These are phyloP conservation scores for Pinus albicaulis DNA, from an alignment of 75 land plant genomes.

Conservation along the genomic window DNA sequence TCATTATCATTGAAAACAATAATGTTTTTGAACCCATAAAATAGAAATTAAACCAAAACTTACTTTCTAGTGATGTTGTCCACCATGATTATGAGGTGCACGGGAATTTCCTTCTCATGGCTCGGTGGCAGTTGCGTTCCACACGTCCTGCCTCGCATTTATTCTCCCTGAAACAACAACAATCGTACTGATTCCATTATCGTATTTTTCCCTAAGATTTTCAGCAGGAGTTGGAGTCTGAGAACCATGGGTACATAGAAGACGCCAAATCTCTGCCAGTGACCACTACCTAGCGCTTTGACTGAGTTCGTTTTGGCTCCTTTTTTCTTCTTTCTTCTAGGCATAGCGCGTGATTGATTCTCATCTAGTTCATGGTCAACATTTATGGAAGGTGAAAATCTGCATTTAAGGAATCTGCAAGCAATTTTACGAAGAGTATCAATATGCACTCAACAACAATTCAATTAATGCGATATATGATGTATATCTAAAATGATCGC, in stretches of 20 bases:
- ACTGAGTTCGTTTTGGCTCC: not conserved
- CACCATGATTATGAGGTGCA: constrained; percentile 86
- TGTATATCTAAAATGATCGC: too few relatives aligned
- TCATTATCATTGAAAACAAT: too few relatives aligned
- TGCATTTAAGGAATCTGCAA: too few relatives aligned
- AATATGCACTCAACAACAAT: too few relatives aligned
- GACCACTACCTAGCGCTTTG: not conserved
- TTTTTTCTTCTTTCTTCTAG: not conserved
- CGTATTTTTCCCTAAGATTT: not conserved
- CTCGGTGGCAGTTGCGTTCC: not conserved
- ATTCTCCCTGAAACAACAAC: not conserved
- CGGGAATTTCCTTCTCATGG: constrained; percentile 1
- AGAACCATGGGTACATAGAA: not conserved
- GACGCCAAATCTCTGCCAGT: not conserved
- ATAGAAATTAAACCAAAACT: not conserved
- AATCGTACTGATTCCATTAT: not conserved
- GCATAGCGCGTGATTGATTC: not conserved
- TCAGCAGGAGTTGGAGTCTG: too few relatives aligned
- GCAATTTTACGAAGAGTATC: too few relatives aligned
- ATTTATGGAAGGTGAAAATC: too few relatives aligned
- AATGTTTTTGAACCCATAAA: too few relatives aligned
- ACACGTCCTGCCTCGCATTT: not conserved
- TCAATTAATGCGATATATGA: too few relatives aligned
- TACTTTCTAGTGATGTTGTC: constrained; percentile 90
- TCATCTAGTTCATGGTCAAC: too few relatives aligned